Percentiles rank a stretch among this genome's conserved stretches.
Conservation (phyloP, 345 rosid genomes). For the Hypericum androsaemum region DNA sequence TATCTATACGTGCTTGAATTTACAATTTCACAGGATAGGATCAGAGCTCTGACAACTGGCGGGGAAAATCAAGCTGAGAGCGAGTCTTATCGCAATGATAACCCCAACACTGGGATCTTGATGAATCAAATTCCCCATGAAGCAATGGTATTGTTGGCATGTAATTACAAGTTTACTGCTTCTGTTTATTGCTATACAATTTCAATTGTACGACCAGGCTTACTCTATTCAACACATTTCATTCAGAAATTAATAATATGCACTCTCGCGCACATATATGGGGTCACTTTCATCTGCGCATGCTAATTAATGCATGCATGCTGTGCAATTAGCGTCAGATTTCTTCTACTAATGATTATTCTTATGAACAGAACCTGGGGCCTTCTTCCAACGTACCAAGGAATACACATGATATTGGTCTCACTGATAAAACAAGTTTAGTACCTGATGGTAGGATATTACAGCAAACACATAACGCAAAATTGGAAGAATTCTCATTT, state of each 20-base stretch:
- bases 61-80: conserved; percentile 31
- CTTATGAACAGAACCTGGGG: conserved; percentile 18
- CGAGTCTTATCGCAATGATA: conserved; percentile 27
- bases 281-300: too few relatives aligned
- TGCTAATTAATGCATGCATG: too few relatives aligned
- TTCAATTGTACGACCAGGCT: conserved; percentile 1
- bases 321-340: conserved; percentile 28
- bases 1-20: background rate
- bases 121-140: conserved; percentile 28
- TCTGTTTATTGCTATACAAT: conserved; percentile 6
- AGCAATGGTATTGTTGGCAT: conserved; percentile 36
- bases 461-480: conserved; percentile 16
- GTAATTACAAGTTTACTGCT: conserved; percentile 20
- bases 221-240: background rate
- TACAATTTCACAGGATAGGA: conserved; percentile 48
- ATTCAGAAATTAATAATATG: background rate
- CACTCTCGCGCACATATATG: background rate
- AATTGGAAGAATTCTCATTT: conserved; percentile 21
- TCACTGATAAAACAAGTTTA: conserved; percentile 11
- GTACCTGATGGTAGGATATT: conserved; percentile 15
- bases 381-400: conserved; percentile 19
- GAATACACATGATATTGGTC: conserved; percentile 15
- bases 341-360: conserved; percentile 19
- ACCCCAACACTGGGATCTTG: conserved; percentile 16
- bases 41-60: conserved; percentile 36